These are phyloP conservation scores for Colletotrichum magnum DNA, from an alignment of 2,329 filamentous ascomycete genomes.

Conservation along the genomic window DNA sequence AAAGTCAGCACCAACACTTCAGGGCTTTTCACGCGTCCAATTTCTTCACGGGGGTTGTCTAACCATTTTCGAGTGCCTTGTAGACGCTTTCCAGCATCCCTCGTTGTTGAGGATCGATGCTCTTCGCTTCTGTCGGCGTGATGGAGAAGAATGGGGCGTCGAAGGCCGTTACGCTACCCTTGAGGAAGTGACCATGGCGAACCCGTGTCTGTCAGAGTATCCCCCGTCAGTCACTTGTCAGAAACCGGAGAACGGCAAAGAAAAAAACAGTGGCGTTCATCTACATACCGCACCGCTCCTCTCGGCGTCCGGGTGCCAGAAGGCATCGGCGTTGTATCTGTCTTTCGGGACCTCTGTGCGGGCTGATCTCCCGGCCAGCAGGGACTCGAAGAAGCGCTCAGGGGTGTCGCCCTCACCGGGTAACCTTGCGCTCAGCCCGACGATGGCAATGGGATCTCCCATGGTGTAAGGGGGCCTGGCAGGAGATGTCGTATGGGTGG, in stretches of 20 bases:
- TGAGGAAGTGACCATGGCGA: conserved; percentile 47
- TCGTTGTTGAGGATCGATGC: conserved; percentile 52
- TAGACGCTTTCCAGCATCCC: conserved; percentile 52
- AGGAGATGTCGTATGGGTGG: neutral
- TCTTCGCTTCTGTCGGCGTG: conserved; percentile 45
- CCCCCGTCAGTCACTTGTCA: neutral
- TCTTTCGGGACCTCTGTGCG: conserved; percentile 46
- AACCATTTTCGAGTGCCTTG: conserved; percentile 48
- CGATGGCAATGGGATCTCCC: conserved; percentile 58
- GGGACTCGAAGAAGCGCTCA: conserved; percentile 61
- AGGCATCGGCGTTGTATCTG: conserved; percentile 48
- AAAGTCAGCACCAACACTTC: neutral
- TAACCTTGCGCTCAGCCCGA: conserved; percentile 63
- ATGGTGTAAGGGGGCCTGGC: conserved; percentile 20
- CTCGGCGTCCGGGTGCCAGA: conserved; percentile 48
- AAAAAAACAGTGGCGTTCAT: neutral
- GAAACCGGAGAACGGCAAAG: neutral
- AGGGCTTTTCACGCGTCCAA: too few relatives aligned
- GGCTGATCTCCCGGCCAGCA: conserved; percentile 48
- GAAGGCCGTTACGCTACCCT: conserved; percentile 44
- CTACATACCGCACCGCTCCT: conserved; percentile 45
- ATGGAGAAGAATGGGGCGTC: conserved; percentile 49
- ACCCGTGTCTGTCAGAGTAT: conserved; percentile 36
- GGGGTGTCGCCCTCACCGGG: conserved; percentile 58
- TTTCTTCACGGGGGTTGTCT: neutral